Conservation (phyloP, 768 basidiomycete species). For the Hydnomerulius pinastri region DNA sequence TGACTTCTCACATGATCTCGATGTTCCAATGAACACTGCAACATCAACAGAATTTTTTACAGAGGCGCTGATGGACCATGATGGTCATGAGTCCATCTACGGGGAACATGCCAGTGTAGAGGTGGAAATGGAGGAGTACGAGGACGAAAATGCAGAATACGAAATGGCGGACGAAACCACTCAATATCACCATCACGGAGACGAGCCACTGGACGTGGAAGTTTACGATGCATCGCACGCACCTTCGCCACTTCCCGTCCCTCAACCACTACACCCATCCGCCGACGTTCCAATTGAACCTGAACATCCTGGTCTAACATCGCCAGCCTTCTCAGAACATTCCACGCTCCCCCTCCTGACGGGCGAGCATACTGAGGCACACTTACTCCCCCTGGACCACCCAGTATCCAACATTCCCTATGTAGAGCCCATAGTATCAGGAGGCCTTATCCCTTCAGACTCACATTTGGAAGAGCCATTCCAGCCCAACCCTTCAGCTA, state of each 20-base stretch:
- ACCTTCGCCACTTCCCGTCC: conserved; percentile 28
- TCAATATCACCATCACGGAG: conserved; percentile 23
- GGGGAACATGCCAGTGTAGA: conserved; percentile 49
- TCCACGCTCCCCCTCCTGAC: conserved; percentile 4
- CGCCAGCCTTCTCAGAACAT: conserved; percentile 7
- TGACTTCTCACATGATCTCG: conserved; percentile 56
- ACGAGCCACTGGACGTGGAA: conserved; percentile 41
- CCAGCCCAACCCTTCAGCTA: conserved; percentile 8
- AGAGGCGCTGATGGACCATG: conserved; percentile 64
- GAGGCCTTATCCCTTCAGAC: conserved; percentile 6
- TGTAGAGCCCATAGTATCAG: conserved; percentile 15
- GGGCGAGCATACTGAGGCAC: conserved; percentile 12
- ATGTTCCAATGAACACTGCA: conserved; percentile 58
- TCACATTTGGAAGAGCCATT: background rate
- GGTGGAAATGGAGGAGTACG: conserved; percentile 65
- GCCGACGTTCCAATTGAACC: conserved; percentile 18
- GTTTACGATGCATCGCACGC: conserved; percentile 41
- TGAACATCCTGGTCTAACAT: conserved; percentile 6
- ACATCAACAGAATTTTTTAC: conserved; percentile 49
- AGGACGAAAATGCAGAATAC: conserved; percentile 52
- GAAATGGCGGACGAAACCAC: conserved; percentile 38
- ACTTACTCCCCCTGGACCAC: conserved; percentile 17
- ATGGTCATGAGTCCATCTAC: conserved; percentile 35
- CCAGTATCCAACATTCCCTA: conserved; percentile 14
- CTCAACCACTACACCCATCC: conserved; percentile 15